Evolutionary conservation across 768 basidiomycete species (phyloP).

Genomic region (Hemileccinum impolitum): DNA sequence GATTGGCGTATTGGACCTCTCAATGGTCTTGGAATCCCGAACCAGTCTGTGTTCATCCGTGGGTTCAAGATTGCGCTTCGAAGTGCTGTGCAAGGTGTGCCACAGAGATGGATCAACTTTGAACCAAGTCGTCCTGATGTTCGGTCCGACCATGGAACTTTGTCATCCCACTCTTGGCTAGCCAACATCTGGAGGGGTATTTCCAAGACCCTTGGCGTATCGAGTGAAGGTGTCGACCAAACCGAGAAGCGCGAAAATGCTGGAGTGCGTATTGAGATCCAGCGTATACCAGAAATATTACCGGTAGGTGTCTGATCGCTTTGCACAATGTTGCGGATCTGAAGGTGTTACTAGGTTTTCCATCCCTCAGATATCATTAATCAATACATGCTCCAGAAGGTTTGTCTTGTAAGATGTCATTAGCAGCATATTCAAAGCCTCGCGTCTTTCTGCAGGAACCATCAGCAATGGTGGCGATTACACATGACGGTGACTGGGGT

Average conservation of each 20-base stretch:
- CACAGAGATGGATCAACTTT: constrained; percentile 18
- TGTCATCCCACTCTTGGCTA: constrained; percentile 17
- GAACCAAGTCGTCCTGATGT: not conserved
- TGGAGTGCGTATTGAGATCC: constrained; percentile 12
- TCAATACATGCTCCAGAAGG: constrained; percentile 20
- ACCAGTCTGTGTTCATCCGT: constrained; percentile 31
- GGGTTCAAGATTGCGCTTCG: constrained; percentile 32
- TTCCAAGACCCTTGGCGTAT: constrained; percentile 12
- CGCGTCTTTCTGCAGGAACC: constrained; percentile 12
- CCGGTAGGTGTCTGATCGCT: constrained; percentile 7
- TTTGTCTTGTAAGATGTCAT: not conserved
- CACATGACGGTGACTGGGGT: constrained; percentile 23
- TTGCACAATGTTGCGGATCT: not conserved
- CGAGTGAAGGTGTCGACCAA: not conserved
- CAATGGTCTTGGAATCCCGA: constrained; percentile 7
- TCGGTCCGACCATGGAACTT: not conserved
- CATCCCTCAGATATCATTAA: constrained; percentile 26
- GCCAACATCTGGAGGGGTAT: constrained; percentile 16
- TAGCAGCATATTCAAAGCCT: not conserved
- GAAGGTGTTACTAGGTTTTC: constrained; percentile 15
- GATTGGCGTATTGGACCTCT: constrained; percentile 19
- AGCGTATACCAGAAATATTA: constrained; percentile 16
- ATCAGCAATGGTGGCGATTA: constrained; percentile 22
- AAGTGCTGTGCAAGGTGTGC: constrained; percentile 8
- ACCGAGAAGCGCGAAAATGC: not conserved